Percentiles rank a stretch among this genome's conserved stretches.
Evolutionary conservation across 805 yeast species (phyloP).

Genomic region (Saturnispora halmiae): DNA sequence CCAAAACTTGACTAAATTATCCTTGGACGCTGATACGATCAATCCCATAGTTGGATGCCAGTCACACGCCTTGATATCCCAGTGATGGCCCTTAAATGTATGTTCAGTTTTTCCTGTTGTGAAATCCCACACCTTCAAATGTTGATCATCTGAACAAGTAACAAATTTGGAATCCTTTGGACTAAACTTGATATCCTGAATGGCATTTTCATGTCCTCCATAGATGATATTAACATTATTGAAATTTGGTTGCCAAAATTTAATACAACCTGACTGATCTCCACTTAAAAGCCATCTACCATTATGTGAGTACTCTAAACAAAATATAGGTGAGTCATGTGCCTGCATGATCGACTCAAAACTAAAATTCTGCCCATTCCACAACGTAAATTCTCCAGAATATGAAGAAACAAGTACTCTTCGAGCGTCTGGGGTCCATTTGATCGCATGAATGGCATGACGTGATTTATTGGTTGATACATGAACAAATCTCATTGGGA

Average conservation of each 20-base stretch:
- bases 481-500: slow-evolving; percentile 79
- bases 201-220: slow-evolving; percentile 68
- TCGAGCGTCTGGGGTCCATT: slow-evolving; percentile 96
- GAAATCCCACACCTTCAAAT: slow-evolving; percentile 90
- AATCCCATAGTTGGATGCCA: slow-evolving; percentile 92
- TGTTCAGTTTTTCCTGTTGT: slow-evolving; percentile 79
- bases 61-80: slow-evolving; percentile 97
- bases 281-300: slow-evolving; percentile 95
- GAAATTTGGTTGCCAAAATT: slow-evolving; percentile 97
- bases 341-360: slow-evolving; percentile 98
- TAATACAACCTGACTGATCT: slow-evolving; percentile 83
- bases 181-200: slow-evolving; percentile 80
- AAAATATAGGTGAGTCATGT: slow-evolving; percentile 81
- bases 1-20: slow-evolving; percentile 88
- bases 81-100: slow-evolving; percentile 81
- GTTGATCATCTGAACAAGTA: slow-evolving; percentile 90
- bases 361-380: slow-evolving; percentile 94
- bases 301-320: slow-evolving; percentile 73
- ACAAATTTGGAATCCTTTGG: slow-evolving; percentile 88
- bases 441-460: slow-evolving; percentile 82
- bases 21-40: slow-evolving; percentile 89
- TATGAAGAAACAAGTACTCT: slow-evolving; percentile 82
- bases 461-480: slow-evolving; percentile 83
- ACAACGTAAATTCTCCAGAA: slow-evolving; percentile 91
- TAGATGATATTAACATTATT: slow-evolving; percentile 80